Evolutionary conservation across 2,329 filamentous ascomycete species (phyloP), one percentile per base, ranked within the genome.

Genomic region (Akanthomyces lecanii): DNA sequence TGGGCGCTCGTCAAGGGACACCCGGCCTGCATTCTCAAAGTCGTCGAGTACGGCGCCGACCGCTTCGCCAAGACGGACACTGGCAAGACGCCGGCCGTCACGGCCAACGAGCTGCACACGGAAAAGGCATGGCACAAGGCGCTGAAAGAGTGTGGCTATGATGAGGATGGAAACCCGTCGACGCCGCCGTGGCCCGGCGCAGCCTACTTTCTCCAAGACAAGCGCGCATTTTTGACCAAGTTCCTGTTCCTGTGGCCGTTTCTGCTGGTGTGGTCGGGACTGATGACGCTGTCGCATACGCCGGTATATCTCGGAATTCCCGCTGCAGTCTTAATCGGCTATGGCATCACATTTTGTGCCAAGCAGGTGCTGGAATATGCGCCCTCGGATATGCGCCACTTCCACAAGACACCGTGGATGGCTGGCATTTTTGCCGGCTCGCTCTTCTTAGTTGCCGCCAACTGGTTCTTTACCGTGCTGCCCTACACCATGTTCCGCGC

Each of bases 1-100:
- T 99, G 95, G 95, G 93, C 92, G 0, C 80, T 99, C 53, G 95
- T 99, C 42, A 97, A 96, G 77, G 95, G 96, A 14, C 95, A 89
- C 55, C 85, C 91, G 65, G 88, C 88, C 12, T 97, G 93, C 73
- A 90, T 99, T 66, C 88, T 96, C 73, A 98, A 97, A 77, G 81
- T 99, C 51, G 85, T 99, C 68, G 95, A 99, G 78, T 97, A 97
- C 74, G 96, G 95, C 53, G 88, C 93, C 30, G 95, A 99, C 76
- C 86, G 95, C 52, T 98, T 96, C 72, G 92, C 90, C 44, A 89
- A 92, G 77, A 97, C 93, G 33, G 84, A 87, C 61, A 90, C 92
- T 53, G 94, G 94, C 66, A 98, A 99, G 82, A 95, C 92, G 8
- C 95, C 95, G 0, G 85, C 88, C 0, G 84, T 88, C 60, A 96